Evolutionary conservation across 768 basidiomycete species (phyloP), one percentile per base, ranked within the genome.

Genomic region (Hericium rajendrae): DNA sequence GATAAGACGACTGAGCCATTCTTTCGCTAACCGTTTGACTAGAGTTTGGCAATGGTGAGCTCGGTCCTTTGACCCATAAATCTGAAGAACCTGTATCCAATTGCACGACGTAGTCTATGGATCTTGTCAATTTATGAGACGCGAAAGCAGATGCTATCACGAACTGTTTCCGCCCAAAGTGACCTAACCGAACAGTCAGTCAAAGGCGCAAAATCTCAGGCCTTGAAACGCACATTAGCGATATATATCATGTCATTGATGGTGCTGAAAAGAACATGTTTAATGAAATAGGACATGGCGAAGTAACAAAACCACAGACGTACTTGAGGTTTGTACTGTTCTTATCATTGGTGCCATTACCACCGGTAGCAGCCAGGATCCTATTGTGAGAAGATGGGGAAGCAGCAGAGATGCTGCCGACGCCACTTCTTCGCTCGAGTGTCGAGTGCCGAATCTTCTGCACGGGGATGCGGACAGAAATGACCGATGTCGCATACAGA

Each of bases 11-110:
- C 32, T 2, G 9, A 32, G 9, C 32, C 9, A 32, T 32, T 32
- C 32, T 8, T 8, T 32, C 32, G 70, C 79, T 56, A 58, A 85
- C 86, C 28, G 79, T 83, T 55, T 72, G 66, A 13, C 71, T 70
- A 38, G 74, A 65, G 56, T 74, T 75, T 28, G 84, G 80, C 59
- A 84, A 67, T 13, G 82, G 76, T 39, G 71, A 71, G 2, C 68
- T 66, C 37, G 71, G 59, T 20, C 78, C 77, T 60, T 79, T 72
- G 53, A 88, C 76, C 83, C 89, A 91, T 32, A 93, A 76, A 70
- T 93, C 91, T 60, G 81, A 86, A 10, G 89, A 91, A 59, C 91
- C 91, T 1, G 89, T 91, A 70, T 93, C 91, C 51, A 93, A 73
- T 68, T 93, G 91, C 13, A 91, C 80, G 51, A 78, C 71, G 68